Conservation (phyloP, 1,139 yeast genomes). For the Trichomonascaceae sp. region DNA sequence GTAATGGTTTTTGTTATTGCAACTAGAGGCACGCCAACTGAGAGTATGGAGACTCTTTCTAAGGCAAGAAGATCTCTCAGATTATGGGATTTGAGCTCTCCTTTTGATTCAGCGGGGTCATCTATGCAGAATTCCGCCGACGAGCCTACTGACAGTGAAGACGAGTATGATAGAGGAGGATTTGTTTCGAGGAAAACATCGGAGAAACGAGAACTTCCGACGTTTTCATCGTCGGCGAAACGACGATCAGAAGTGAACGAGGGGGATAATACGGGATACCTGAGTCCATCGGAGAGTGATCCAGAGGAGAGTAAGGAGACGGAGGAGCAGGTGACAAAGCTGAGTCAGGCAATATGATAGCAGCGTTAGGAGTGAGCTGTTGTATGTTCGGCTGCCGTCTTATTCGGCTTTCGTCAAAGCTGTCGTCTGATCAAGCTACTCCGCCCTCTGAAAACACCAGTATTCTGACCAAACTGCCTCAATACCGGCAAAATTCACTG, state of each 20-base stretch:
- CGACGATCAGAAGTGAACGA: neutral
- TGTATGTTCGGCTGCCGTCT: no score
- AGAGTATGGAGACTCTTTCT: slow-evolving; percentile 5
- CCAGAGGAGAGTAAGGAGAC: neutral
- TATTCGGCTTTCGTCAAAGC: no score
- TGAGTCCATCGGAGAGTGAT: slow-evolving; percentile 6
- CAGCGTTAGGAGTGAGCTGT: no score
- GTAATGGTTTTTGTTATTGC: slow-evolving; percentile 53
- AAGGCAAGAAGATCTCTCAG: neutral
- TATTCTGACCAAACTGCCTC: no score
- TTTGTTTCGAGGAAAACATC: neutral
- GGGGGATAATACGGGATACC: neutral
- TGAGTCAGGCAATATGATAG: no score
- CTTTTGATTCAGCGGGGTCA: slow-evolving; percentile 6
- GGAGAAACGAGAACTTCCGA: neutral
- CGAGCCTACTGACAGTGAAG: neutral
- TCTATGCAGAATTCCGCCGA: slow-evolving; percentile 2
- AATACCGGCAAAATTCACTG: no score
- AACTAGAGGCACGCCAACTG: slow-evolving; percentile 44
- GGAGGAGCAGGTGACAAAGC: no score
- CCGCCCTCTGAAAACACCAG: no score
- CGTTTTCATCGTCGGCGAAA: slow-evolving; percentile 2
- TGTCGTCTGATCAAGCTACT: no score
- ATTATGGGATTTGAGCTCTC: slow-evolving; percentile 7
- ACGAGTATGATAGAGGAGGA: slow-evolving; percentile 4